phyloP scores from a whole-genome alignment of 495 filamentous ascomycete species.

The Lepraria neglecta region DNA sequence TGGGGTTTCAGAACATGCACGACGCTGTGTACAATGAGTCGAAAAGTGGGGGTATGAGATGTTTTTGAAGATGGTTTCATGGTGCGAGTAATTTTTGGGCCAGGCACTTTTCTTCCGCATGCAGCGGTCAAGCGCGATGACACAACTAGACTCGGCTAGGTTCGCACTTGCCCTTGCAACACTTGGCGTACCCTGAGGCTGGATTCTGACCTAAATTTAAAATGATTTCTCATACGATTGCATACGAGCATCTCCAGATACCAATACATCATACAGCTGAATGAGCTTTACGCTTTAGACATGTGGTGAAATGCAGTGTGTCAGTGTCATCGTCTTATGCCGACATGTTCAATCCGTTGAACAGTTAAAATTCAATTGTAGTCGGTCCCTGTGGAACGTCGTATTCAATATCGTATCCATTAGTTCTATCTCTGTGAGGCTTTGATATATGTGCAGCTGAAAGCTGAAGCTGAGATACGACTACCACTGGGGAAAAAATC shows the following conservation, averaged over 20 bases:
- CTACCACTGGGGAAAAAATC: no score
- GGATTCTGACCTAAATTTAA: not conserved
- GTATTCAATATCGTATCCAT: not conserved
- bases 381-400: not conserved
- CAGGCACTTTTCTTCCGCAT: not conserved
- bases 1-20: not conserved
- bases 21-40: not conserved
- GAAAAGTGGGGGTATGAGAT: conserved; percentile 4
- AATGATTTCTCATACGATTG: not conserved
- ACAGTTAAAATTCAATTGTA: no score
- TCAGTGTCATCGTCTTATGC: no score
- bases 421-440: no score
- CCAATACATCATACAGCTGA: not conserved
- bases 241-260: not conserved
- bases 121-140: conserved; percentile 10
- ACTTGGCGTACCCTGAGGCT: not conserved
- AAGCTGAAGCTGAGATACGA: not conserved
- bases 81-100: not conserved
- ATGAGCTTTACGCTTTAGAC: no score
- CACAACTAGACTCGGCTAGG: conserved; percentile 4
- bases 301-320: not conserved
- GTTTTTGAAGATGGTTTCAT: not conserved
- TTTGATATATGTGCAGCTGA: not conserved
- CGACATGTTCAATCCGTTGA: no score
- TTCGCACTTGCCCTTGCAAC: not conserved